These are phyloP conservation scores for Knoxia roxburghii DNA, from an alignment of 257 asterid genomes.

Conservation along the genomic window DNA sequence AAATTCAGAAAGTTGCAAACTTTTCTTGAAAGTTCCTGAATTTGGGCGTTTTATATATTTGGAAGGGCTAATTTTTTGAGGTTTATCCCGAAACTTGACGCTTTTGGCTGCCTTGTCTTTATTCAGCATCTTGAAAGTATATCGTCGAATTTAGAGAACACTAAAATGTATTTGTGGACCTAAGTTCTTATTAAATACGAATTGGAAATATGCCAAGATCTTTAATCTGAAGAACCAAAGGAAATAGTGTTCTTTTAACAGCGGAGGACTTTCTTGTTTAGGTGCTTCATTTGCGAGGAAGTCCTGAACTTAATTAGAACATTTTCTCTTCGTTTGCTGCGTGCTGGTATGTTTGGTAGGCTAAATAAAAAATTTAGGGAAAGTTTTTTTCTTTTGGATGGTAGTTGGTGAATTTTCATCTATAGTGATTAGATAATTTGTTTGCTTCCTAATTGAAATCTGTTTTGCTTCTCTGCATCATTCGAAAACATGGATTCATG, in stretches of 20 bases:
- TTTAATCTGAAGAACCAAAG: neutral
- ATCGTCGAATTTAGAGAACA: neutral
- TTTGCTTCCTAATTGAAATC: neutral
- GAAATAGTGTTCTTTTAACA: neutral
- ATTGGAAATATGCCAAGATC: neutral
- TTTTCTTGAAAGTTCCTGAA: neutral
- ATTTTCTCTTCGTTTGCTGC: neutral
- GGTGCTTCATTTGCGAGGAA: neutral
- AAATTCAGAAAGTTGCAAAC: slow-evolving; percentile 1
- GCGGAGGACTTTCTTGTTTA: neutral
- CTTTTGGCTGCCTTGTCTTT: neutral
- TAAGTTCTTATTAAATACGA: neutral
- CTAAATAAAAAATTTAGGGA: neutral
- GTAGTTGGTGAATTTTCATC: neutral
- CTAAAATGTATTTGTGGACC: no score
- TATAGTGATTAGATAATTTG: neutral
- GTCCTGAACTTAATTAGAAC: neutral
- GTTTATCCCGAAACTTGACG: neutral
- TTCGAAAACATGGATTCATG: neutral
- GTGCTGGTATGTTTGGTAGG: neutral
- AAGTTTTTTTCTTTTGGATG: neutral
- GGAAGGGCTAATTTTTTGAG: neutral
- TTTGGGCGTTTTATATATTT: neutral
- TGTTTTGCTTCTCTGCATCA: slow-evolving; percentile 1
- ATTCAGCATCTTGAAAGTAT: neutral